Conservation (phyloP, 768 basidiomycete genomes). For the Mycena albidolilacea region DNA sequence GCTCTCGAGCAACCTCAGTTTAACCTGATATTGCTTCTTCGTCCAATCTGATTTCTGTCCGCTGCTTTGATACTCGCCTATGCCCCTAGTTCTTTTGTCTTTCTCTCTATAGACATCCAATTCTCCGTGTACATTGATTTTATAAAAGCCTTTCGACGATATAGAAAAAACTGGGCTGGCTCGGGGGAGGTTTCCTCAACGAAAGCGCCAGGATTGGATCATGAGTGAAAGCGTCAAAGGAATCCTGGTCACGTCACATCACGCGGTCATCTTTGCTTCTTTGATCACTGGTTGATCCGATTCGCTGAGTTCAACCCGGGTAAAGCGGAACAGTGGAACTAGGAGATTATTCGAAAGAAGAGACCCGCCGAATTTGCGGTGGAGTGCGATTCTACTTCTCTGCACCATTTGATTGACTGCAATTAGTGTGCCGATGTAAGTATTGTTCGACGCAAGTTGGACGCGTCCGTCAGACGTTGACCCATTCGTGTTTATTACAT, state of each 20-base stretch:
- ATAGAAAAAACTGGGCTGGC: background rate
- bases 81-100: no score
- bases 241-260: background rate
- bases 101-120: no score
- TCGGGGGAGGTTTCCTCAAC: background rate
- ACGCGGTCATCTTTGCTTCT: background rate
- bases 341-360: background rate
- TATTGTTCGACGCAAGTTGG: background rate
- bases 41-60: no score
- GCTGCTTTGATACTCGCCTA: no score
- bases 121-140: no score
- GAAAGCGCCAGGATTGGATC: background rate
- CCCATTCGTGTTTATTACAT: constrained; percentile 29
- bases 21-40: no score
- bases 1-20: no score
- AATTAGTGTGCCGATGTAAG: constrained; percentile 20
- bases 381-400: background rate
- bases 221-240: background rate
- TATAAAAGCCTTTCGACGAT: no score
- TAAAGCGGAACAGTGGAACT: constrained; percentile 4
- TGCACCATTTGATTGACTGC: constrained; percentile 1
- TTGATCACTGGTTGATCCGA: no score
- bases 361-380: background rate
- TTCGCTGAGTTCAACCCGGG: background rate
- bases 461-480: background rate